Evolutionary conservation across 2,329 filamentous ascomycete species (phyloP), one percentile per base, ranked within the genome.

Genomic region (Diaporthe humulicola): DNA sequence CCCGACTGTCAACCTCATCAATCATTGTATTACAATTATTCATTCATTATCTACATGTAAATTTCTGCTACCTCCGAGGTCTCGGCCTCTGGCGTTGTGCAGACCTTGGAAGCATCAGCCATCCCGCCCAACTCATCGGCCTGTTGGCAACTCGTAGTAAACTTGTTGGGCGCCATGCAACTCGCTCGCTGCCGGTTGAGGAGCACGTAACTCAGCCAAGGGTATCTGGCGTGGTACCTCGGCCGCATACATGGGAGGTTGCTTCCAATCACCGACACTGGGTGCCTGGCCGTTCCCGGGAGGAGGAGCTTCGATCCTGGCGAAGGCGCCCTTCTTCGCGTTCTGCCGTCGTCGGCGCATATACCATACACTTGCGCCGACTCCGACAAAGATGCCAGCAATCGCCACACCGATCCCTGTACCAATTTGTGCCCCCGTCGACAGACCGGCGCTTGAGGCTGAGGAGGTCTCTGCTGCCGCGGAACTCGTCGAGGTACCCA

Each of bases 351-450:
- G 25, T 28, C 45, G 25, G 8, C 70, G 57, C 70, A 66, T 64
- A 4, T 14, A 64, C 45, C 48, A 40, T 4, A 56, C 7, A 14
- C 48, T 58, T 25, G 36, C 70, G 7, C 10, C 57, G 14, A 61
- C 48, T 28, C 70, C 70, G n/a, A 72, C 4, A 33, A 38, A 45
- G 7, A 72, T 54, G 6, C 70, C 70, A 2, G 17, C 70, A 7
- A 72, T 36, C 3, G 57, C 70, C 6, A 42, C 70, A 12, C 57
- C 57, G 15, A 72, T 50, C 14, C 70, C 70, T 36, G 38, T 64
- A 3, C 70, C 70, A 28, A 61, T 61, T 25, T 64, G 57, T 25
- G 57, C 70, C 17, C 57, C 70, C 8, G 28, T 64, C 25, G 70
- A 72, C 14, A 72, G 70, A 10, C 70, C 57, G 25, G 45, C 28